A percentile compares a stretch with the other conserved stretches of the same genome.
These are phyloP conservation scores for Phytopythium ostracodes DNA, from an alignment of 352 stramenopile genomes.

Conservation along the genomic window DNA sequence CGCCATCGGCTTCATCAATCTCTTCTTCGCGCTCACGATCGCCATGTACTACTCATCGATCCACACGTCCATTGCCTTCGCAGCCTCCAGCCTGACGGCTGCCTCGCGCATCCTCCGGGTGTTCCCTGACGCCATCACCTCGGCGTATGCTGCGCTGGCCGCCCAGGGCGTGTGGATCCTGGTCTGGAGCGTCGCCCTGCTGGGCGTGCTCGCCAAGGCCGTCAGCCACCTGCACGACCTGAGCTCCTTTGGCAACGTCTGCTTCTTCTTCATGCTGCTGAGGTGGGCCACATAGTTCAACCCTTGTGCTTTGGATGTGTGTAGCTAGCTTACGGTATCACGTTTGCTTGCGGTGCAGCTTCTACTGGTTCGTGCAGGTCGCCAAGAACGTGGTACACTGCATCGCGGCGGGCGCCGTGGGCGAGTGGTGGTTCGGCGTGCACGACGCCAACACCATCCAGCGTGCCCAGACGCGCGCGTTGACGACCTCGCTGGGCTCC, in stretches of 20 bases:
- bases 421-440: constrained; percentile 83
- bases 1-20: constrained; percentile 77
- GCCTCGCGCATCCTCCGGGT: constrained; percentile 68
- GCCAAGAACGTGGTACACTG: constrained; percentile 86
- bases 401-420: constrained; percentile 68
- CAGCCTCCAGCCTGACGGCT: constrained; percentile 68
- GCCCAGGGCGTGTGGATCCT: constrained; percentile 68
- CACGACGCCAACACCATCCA: constrained; percentile 73
- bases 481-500: constrained; percentile 76
- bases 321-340: no score
- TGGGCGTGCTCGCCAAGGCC: constrained; percentile 67
- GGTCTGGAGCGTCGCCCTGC: constrained; percentile 70
- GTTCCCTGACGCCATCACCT: constrained; percentile 67
- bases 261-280: constrained; percentile 84
- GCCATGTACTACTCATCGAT: constrained; percentile 63
- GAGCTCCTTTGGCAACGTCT: constrained; percentile 60
- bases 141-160: constrained; percentile 59
- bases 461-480: constrained; percentile 51
- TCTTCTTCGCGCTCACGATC: constrained; percentile 68
- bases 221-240: constrained; percentile 45
- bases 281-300: constrained; percentile 33
- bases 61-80: constrained; percentile 71
- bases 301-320: no score
- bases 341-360: constrained; percentile 20
- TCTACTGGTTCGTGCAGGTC: constrained; percentile 86